Conservation (phyloP, 306 rosid species). For the Cicer cuneatum region DNA sequence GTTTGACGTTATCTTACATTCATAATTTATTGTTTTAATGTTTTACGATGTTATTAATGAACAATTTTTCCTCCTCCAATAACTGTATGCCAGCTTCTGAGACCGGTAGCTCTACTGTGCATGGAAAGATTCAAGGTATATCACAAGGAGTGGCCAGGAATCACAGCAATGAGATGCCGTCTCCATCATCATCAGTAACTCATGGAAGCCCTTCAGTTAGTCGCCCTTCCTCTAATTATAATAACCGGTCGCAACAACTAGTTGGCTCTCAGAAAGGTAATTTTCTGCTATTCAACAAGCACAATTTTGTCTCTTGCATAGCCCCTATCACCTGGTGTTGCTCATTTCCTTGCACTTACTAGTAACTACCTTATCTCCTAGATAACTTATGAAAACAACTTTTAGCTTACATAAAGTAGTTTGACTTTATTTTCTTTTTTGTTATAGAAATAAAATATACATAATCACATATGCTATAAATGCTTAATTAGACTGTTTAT, state of each 20-base stretch:
- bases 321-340: background rate
- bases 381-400: too few relatives aligned
- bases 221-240: constrained; percentile 77
- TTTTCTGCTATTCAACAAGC: constrained; percentile 8
- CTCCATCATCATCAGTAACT: constrained; percentile 56
- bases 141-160: constrained; percentile 65
- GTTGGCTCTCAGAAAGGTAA: constrained; percentile 81
- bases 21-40: constrained; percentile 33
- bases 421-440: constrained; percentile 19
- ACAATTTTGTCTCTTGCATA: constrained; percentile 26
- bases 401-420: too few relatives aligned
- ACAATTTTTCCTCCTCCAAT: constrained; percentile 2
- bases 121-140: constrained; percentile 61
- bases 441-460: too few relatives aligned
- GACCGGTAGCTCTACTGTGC: constrained; percentile 59
- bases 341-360: constrained; percentile 3
- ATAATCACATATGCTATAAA: too few relatives aligned
- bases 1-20: constrained; percentile 31
- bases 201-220: constrained; percentile 61
- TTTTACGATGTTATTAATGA: constrained; percentile 39
- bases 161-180: constrained; percentile 57
- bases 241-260: constrained; percentile 67
- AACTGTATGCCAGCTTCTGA: constrained; percentile 60
- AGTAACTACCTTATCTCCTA: too few relatives aligned
- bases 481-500: too few relatives aligned